Conservation (phyloP, 1,284 basidiomycete species). For the Xerocomus amazonicus region DNA sequence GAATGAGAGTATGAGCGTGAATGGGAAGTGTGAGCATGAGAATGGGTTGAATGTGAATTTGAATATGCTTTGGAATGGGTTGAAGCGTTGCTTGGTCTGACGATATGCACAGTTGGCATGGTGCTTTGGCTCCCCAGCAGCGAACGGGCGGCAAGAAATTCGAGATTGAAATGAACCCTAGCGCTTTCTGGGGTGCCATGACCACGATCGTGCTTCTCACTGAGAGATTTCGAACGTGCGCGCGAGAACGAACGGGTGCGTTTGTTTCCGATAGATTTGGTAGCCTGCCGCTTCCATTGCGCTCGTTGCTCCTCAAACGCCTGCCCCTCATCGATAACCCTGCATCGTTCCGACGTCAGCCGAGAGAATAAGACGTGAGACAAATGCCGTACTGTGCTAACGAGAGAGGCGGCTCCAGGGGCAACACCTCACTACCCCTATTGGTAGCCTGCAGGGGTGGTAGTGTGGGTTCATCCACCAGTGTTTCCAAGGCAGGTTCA, state of each 20-base stretch:
- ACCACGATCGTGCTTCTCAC: constrained; percentile 33
- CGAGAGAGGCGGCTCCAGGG: constrained; percentile 59
- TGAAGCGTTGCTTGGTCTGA: constrained; percentile 17
- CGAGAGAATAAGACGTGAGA: constrained; percentile 1
- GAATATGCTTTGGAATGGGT: constrained; percentile 29
- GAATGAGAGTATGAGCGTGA: constrained; percentile 40
- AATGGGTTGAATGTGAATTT: constrained; percentile 25
- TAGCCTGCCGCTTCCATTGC: constrained; percentile 61
- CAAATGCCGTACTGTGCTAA: constrained; percentile 44
- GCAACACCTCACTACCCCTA: constrained; percentile 51
- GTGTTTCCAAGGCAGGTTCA: constrained; percentile 21
- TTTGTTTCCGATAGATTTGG: constrained; percentile 61
- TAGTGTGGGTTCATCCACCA: constrained; percentile 17
- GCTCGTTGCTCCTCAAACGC: constrained; percentile 58
- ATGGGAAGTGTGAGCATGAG: constrained; percentile 21
- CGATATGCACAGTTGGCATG: constrained; percentile 45
- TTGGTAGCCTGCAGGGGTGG: constrained; percentile 33
- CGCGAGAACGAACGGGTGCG: constrained; percentile 58
- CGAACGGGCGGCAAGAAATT: constrained; percentile 58
- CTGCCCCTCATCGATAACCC: constrained; percentile 63
- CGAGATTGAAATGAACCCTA: constrained; percentile 38
- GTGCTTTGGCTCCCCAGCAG: constrained; percentile 58
- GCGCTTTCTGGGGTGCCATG: constrained; percentile 18
- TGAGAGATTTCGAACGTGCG: constrained; percentile 57
- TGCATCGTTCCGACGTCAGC: constrained; percentile 25